phyloP scores from a whole-genome alignment of 2,329 filamentous ascomycete genomes.

The Aspergillus brunneoviolaceus region DNA sequence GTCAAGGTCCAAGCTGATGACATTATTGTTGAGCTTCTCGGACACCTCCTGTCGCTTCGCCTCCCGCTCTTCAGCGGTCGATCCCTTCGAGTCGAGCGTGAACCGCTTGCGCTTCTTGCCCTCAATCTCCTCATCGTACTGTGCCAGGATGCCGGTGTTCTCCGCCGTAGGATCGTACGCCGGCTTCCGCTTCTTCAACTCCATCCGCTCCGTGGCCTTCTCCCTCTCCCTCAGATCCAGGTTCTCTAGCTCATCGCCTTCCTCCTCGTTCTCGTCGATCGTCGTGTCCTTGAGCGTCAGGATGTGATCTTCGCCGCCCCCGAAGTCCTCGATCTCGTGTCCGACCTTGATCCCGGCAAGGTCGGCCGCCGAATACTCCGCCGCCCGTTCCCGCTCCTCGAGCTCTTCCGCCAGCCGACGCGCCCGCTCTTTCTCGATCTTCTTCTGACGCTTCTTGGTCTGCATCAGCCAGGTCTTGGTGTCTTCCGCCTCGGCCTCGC shows the following conservation, averaged over 20 bases:
- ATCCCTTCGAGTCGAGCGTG: constrained; percentile 77
- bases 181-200: constrained; percentile 85
- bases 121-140: constrained; percentile 94
- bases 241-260: constrained; percentile 76
- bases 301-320: constrained; percentile 78
- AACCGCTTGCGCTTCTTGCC: constrained; percentile 88
- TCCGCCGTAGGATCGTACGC: constrained; percentile 81
- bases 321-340: constrained; percentile 79
- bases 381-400: constrained; percentile 70
- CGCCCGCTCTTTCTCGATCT: constrained; percentile 73
- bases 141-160: constrained; percentile 70
- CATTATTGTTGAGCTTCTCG: constrained; percentile 64
- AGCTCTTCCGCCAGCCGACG: constrained; percentile 72
- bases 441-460: constrained; percentile 91
- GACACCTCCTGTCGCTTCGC: constrained; percentile 54
- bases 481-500: constrained; percentile 70
- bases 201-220: constrained; percentile 63
- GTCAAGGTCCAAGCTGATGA: constrained; percentile 73
- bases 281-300: constrained; percentile 92
- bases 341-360: constrained; percentile 88
- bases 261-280: constrained; percentile 78
- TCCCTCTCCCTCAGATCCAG: constrained; percentile 44
- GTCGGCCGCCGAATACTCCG: constrained; percentile 81
- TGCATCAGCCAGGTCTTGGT: constrained; percentile 83
- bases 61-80: constrained; percentile 63